Evolutionary conservation across 495 filamentous ascomycete species (phyloP).

Genomic region (Rusavskia elegans): DNA sequence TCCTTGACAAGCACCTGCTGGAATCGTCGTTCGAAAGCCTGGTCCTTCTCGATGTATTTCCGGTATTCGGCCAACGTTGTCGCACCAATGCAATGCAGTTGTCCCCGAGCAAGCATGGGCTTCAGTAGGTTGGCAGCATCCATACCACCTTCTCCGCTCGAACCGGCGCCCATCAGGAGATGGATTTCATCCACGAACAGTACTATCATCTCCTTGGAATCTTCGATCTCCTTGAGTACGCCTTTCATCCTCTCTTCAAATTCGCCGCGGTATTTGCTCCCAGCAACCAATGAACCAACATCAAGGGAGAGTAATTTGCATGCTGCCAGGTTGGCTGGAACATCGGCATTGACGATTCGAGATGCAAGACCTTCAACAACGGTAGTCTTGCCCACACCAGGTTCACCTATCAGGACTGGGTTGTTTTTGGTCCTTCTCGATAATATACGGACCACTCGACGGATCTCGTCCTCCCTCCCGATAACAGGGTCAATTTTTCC

Average conservation of each 20-base stretch:
- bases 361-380: conserved; percentile 94
- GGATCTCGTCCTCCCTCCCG: conserved; percentile 90
- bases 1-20: conserved; percentile 96
- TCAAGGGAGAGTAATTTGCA: conserved; percentile 90
- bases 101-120: conserved; percentile 89
- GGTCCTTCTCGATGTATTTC: conserved; percentile 98
- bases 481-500: conserved; percentile 98
- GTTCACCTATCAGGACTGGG: conserved; percentile 87
- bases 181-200: conserved; percentile 98
- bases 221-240: conserved; percentile 88
- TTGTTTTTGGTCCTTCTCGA: conserved; percentile 97
- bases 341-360: conserved; percentile 88
- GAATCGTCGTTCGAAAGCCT: conserved; percentile 94
- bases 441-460: conserved; percentile 83
- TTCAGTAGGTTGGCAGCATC: conserved; percentile 95
- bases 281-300: conserved; percentile 85
- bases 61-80: conserved; percentile 91
- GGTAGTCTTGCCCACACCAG: conserved; percentile 96
- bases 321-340: conserved; percentile 85
- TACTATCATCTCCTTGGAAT: conserved; percentile 93
- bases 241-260: conserved; percentile 99
- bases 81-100: conserved; percentile 94
- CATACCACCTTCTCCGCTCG: conserved; percentile 92
- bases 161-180: conserved; percentile 91
- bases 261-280: conserved; percentile 94